A percentile compares a stretch with the other conserved stretches of the same genome.
These are phyloP conservation scores for Alternaria hordeiaustralica DNA, from an alignment of 2,329 filamentous ascomycete genomes.

Conservation along the genomic window DNA sequence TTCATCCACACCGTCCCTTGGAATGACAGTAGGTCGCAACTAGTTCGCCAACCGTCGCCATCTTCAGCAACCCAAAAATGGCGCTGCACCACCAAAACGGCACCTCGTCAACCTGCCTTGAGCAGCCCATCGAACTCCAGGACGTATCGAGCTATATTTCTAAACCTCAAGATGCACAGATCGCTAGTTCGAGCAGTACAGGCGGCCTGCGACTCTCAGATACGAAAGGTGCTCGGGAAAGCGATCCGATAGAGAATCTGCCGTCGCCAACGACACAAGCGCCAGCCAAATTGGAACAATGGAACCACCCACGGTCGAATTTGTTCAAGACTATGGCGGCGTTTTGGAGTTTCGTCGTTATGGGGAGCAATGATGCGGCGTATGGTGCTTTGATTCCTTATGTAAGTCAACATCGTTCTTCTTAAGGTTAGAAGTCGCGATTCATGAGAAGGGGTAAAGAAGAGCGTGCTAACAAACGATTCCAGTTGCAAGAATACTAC, in stretches of 20 bases:
- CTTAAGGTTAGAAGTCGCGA: background rate
- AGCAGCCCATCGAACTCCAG: slow-evolving; percentile 39
- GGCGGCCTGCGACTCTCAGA: slow-evolving; percentile 25
- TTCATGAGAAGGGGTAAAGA: background rate
- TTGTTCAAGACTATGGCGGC: slow-evolving; percentile 64
- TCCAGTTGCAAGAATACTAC: slow-evolving; percentile 69
- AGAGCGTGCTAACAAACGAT: background rate
- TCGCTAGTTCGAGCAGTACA: slow-evolving; percentile 9
- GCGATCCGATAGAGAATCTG: slow-evolving; percentile 47
- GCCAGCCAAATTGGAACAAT: slow-evolving; percentile 58
- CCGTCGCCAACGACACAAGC: slow-evolving; percentile 56
- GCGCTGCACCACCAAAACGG: slow-evolving; percentile 37
- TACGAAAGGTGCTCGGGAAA: slow-evolving; percentile 14
- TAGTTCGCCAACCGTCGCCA: background rate
- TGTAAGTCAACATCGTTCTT: slow-evolving; percentile 29
- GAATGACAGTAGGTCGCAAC: background rate
- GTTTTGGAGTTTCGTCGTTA: slow-evolving; percentile 67
- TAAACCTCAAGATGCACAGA: slow-evolving; percentile 29
- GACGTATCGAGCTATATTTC: slow-evolving; percentile 33
- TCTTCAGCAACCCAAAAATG: slow-evolving; percentile 21
- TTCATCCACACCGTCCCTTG: slow-evolving; percentile 14
- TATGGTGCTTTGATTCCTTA: slow-evolving; percentile 64
- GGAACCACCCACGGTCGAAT: slow-evolving; percentile 69
- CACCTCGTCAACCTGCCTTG: slow-evolving; percentile 44
- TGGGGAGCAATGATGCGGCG: slow-evolving; percentile 73